These are phyloP conservation scores for Stromatinia cepivora DNA, from an alignment of 2,329 filamentous ascomycete genomes.

Conservation along the genomic window DNA sequence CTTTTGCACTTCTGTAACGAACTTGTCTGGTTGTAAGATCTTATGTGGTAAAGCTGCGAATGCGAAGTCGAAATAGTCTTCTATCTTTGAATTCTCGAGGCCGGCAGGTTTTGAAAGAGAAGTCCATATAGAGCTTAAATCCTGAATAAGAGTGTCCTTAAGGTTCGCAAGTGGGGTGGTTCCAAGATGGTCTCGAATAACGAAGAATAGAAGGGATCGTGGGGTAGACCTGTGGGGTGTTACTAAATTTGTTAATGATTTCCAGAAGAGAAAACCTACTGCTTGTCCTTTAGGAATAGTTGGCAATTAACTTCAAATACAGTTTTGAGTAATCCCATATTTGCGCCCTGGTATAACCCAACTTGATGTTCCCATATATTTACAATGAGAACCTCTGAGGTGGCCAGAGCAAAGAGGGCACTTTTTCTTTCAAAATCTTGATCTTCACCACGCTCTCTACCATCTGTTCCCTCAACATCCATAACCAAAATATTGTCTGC, in stretches of 20 bases:
- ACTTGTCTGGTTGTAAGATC: slow-evolving; percentile 91
- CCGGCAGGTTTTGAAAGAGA: slow-evolving; percentile 89
- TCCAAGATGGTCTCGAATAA: slow-evolving; percentile 95
- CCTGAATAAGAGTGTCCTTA: slow-evolving; percentile 84
- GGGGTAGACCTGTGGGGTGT: slow-evolving; percentile 67
- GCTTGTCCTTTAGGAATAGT: slow-evolving; percentile 92
- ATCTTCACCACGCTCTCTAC: slow-evolving; percentile 92
- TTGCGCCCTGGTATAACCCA: slow-evolving; percentile 94
- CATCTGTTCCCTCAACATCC: slow-evolving; percentile 98
- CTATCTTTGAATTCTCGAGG: slow-evolving; percentile 83
- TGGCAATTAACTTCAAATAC: slow-evolving; percentile 99
- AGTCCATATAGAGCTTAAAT: slow-evolving; percentile 88
- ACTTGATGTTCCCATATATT: slow-evolving; percentile 99
- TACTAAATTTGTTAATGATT: slow-evolving; percentile 27
- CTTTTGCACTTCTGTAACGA: slow-evolving; percentile 75
- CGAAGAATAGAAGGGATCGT: slow-evolving; percentile 93
- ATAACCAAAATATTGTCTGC: slow-evolving; percentile 98
- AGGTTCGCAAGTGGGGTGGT: slow-evolving; percentile 88
- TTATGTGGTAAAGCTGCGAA: slow-evolving; percentile 97
- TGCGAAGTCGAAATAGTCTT: slow-evolving; percentile 98
- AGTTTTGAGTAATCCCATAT: slow-evolving; percentile 98
- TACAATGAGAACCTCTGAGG: slow-evolving; percentile 95
- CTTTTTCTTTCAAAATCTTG: slow-evolving; percentile 99
- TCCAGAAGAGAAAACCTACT: slow-evolving; percentile 54
- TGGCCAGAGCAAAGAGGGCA: slow-evolving; percentile 93